Evolutionary conservation across 352 stramenopile genomes (phyloP), one percentile per base, ranked within the genome.

Genomic region (Phytopythium helicoides): DNA sequence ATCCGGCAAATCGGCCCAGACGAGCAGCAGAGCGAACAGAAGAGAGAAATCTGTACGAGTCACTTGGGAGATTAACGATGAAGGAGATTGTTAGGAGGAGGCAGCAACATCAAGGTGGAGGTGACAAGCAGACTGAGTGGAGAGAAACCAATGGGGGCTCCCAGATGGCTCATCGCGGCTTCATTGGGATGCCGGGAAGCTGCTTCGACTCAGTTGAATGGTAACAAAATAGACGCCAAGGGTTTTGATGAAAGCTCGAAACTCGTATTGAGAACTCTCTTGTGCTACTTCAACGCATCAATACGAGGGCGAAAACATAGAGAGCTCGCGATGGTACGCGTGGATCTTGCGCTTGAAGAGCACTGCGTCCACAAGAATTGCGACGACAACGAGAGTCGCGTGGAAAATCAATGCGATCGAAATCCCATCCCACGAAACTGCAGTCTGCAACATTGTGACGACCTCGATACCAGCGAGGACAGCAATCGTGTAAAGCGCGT

Each of bases 31-130:
- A 87, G 50, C 66, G 80, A 35, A 50, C 66, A 1, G 65, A 87
- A 23, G 80, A 90, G 47, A 55, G 38, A 8, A 35, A 69, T 23
- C 51, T 90, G 31, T 73, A 78, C 38, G 80, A 90, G 31, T 68
- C 57, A 35, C 55, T 81, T 16, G 60, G 78, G 31, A 49, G 65
- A 0, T 3, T 41, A 28, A 51, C 25, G 25, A 28, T 51, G 22
- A 1, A 9, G 3, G 45, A 31, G 10, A 26, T 25, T 10, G 19
- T 21, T n/a, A 15, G 15, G 1, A 19, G n/a, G 3, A n/a, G 18
- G 34, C 47, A 52, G 18, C 46, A 54, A 34, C 19, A 38, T 3
- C 15, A 46, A 19, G 5, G 22, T 6, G 47, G 35, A 37, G 34
- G 25, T 21, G 35, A 48, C 23, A 18, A 21, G 1, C 7, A 9